Conservation (phyloP, 2,329 filamentous ascomycete genomes). For the Cercospora sp. region DNA sequence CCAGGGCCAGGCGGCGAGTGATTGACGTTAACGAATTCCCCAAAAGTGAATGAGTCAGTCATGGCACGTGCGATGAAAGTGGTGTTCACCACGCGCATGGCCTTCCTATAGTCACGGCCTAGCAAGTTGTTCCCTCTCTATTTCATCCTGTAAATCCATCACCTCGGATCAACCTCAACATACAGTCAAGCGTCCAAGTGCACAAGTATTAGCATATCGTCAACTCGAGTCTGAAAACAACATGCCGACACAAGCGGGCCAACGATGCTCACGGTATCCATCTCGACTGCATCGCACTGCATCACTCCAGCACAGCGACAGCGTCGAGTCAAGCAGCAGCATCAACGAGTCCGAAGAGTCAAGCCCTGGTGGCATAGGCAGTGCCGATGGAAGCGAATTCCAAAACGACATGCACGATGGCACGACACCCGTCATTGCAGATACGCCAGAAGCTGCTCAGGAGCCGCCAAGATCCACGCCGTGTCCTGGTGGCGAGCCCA, state of each 20-base stretch:
- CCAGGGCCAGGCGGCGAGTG: slow-evolving; percentile 26
- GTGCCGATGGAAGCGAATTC: neutral
- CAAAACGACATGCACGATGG: neutral
- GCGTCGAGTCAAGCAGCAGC: neutral
- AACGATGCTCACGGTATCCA: neutral
- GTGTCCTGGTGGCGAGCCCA: neutral
- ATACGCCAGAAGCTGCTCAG: neutral
- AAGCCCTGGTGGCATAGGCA: neutral
- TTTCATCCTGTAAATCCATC: neutral
- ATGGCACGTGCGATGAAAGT: neutral
- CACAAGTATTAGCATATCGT: neutral
- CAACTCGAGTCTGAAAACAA: no score
- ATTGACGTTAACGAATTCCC: no score
- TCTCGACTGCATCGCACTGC: slow-evolving; percentile 4
- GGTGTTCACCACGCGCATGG: neutral
- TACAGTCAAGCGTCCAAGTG: neutral
- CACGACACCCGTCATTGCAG: slow-evolving; percentile 1
- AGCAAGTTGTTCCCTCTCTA: neutral
- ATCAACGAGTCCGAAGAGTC: neutral
- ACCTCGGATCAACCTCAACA: neutral
- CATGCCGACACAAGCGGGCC: slow-evolving; percentile 8
- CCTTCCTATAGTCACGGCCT: neutral
- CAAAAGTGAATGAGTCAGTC: neutral
- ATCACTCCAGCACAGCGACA: slow-evolving; percentile 1
- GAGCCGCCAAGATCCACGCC: neutral